Evolutionary conservation across 1,284 basidiomycete genomes (phyloP).

Genomic region (Volvariella volvacea): DNA sequence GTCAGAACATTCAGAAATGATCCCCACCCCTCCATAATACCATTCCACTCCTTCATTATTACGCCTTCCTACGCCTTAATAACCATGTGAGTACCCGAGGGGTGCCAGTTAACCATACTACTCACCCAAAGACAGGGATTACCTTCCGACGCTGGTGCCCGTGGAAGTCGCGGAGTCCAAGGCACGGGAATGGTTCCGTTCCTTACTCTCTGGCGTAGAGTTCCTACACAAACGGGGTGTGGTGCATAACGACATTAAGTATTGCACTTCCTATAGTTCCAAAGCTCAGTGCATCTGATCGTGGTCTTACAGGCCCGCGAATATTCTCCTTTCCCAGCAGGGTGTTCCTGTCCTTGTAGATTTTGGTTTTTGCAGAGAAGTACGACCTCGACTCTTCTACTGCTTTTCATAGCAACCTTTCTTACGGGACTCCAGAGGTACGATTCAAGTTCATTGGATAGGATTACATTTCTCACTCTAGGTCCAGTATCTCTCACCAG

Average conservation of each 20-base stretch:
- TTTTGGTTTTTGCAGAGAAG: constrained; percentile 87
- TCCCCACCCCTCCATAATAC: constrained; percentile 84
- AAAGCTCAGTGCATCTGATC: constrained; percentile 1
- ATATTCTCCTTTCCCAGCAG: constrained; percentile 73
- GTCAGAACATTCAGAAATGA: constrained; percentile 75
- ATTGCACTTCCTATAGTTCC: constrained; percentile 11
- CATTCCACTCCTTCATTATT: constrained; percentile 89
- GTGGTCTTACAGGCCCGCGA: constrained; percentile 74
- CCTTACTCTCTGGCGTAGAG: constrained; percentile 80
- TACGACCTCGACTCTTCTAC: constrained; percentile 55
- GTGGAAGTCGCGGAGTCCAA: constrained; percentile 75
- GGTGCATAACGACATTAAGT: constrained; percentile 96
- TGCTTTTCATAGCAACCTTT: constrained; percentile 77
- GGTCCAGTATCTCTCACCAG: constrained; percentile 79
- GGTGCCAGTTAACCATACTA: constrained; percentile 7
- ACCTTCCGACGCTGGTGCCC: constrained; percentile 71
- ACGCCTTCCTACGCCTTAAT: constrained; percentile 85
- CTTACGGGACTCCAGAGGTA: constrained; percentile 88
- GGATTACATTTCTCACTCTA: constrained; percentile 13
- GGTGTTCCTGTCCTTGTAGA: constrained; percentile 82
- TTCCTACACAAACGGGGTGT: constrained; percentile 84
- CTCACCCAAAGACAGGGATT: constrained; percentile 46
- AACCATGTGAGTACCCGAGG: constrained; percentile 60
- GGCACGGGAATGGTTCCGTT: constrained; percentile 80
- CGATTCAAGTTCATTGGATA: constrained; percentile 9